A percentile compares a stretch with the other conserved stretches of the same genome.
phyloP scores from a whole-genome alignment of 768 basidiomycete species.

The Strobilomyces confusus region DNA sequence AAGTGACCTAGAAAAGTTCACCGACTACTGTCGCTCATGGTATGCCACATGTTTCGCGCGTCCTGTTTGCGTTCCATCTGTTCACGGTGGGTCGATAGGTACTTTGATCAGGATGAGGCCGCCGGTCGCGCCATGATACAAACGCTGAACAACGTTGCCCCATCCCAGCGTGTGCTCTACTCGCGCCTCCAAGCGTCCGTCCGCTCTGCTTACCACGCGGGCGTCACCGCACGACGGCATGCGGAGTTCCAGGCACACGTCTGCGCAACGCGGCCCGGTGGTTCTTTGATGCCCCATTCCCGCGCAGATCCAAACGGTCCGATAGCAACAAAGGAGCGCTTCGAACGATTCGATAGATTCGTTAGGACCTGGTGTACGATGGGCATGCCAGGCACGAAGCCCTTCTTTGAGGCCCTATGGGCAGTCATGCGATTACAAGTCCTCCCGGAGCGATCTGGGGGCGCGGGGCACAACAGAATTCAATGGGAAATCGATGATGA shows the following conservation, averaged over 20 bases:
- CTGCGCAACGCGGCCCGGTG: conserved; percentile 72
- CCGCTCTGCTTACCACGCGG: conserved; percentile 80
- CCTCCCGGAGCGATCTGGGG: conserved; percentile 75
- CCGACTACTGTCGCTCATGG: conserved; percentile 76
- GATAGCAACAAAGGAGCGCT: conserved; percentile 71
- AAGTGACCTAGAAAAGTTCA: conserved; percentile 75
- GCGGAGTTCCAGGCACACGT: conserved; percentile 87
- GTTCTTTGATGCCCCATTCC: conserved; percentile 71
- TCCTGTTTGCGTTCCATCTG: not conserved
- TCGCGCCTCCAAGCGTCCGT: conserved; percentile 84
- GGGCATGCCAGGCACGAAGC: conserved; percentile 86
- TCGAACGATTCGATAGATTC: conserved; percentile 72
- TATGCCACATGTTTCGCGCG: conserved; percentile 30
- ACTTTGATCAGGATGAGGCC: conserved; percentile 76
- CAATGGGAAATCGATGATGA: conserved; percentile 95
- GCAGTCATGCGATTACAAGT: conserved; percentile 78
- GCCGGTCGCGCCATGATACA: conserved; percentile 79
- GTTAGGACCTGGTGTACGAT: conserved; percentile 78
- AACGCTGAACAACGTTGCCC: conserved; percentile 71
- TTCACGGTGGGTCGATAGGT: conserved; percentile 47
- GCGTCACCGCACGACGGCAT: conserved; percentile 67
- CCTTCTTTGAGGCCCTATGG: conserved; percentile 69
- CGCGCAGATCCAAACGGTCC: conserved; percentile 61
- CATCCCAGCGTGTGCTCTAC: conserved; percentile 83
- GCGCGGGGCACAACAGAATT: conserved; percentile 67